A percentile compares a stretch with the other conserved stretches of the same genome.
Conservation (phyloP, 305 asterid genomes). For the Fraxinus albicans region DNA sequence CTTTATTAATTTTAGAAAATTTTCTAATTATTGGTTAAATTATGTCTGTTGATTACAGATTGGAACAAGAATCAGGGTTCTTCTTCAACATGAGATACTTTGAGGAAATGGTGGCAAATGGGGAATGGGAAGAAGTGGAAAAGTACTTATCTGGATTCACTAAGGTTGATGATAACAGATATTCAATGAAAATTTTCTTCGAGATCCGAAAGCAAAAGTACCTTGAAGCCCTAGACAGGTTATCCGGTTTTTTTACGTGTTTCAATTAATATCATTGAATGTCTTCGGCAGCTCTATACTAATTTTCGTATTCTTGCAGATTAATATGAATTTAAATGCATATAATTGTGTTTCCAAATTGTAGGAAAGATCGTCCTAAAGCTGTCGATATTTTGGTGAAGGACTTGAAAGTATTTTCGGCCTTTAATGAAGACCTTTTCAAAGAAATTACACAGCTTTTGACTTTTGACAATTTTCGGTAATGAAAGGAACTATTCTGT, state of each 20-base stretch:
- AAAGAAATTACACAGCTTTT: slow-evolving; percentile 59
- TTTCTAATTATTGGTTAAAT: not conserved
- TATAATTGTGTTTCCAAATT: slow-evolving; percentile 5
- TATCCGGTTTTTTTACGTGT: not conserved
- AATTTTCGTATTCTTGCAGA: not conserved
- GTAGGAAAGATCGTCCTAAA: slow-evolving; percentile 49
- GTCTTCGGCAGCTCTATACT: not conserved
- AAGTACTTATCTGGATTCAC: slow-evolving; percentile 62
- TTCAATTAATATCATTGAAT: not conserved
- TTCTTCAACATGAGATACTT: slow-evolving; percentile 63
- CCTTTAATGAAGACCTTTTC: slow-evolving; percentile 50
- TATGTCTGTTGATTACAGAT: slow-evolving; percentile 27
- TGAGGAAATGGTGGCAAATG: slow-evolving; percentile 53
- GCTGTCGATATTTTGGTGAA: slow-evolving; percentile 57
- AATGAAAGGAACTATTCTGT: not conserved
- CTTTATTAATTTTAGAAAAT: slow-evolving; percentile 8
- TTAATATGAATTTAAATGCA: not conserved
- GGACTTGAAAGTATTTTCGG: slow-evolving; percentile 54
- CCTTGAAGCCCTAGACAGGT: slow-evolving; percentile 68
- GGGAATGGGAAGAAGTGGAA: slow-evolving; percentile 67
- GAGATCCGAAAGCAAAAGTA: slow-evolving; percentile 67
- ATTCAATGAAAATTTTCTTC: slow-evolving; percentile 62
- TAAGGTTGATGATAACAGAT: slow-evolving; percentile 53
- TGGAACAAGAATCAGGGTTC: slow-evolving; percentile 68
- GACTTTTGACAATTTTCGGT: slow-evolving; percentile 57